Percentiles rank a stretch among this genome's conserved stretches.
phyloP scores from a whole-genome alignment of 192 early-diverging fungal genomes.

The Coemansia reversa region DNA sequence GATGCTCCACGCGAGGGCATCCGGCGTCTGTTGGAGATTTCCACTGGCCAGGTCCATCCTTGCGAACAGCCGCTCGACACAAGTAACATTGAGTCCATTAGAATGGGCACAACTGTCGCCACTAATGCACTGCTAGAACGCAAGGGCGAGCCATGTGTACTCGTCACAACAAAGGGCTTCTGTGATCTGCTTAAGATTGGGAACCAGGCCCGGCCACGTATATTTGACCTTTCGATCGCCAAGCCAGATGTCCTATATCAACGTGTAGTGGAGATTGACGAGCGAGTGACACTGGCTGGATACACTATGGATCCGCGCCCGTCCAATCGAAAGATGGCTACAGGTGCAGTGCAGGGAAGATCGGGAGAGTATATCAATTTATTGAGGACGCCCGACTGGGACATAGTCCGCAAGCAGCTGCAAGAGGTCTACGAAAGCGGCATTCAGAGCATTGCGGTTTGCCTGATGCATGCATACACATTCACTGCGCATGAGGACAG shows the following conservation, averaged over 20 bases:
- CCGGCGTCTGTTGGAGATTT: constrained; percentile 77
- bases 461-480: constrained; percentile 94
- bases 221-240: constrained; percentile 89
- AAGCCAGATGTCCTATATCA: constrained; percentile 86
- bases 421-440: constrained; percentile 64
- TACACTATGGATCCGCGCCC: constrained; percentile 58
- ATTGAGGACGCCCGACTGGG: constrained; percentile 61
- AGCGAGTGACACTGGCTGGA: constrained; percentile 82
- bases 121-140: constrained; percentile 88
- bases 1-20: constrained; percentile 97
- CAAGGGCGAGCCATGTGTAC: constrained; percentile 83
- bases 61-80: constrained; percentile 73
- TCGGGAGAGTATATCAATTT: constrained; percentile 87
- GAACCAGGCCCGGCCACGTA: constrained; percentile 89
- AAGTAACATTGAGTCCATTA: constrained; percentile 67
- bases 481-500: constrained; percentile 80
- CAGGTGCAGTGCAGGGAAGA: constrained; percentile 62
- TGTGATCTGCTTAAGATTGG: constrained; percentile 78
- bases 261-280: constrained; percentile 77
- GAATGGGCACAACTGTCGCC: constrained; percentile 98
- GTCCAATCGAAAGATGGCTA: background rate
- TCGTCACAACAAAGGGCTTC: constrained; percentile 92
- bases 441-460: constrained; percentile 85
- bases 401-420: constrained; percentile 60
- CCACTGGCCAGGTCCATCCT: constrained; percentile 68